Percentiles rank a stretch among this genome's conserved stretches.
These are phyloP conservation scores for Fusarium liriodendri DNA, from an alignment of 2,329 filamentous ascomycete species.

Conservation along the genomic window DNA sequence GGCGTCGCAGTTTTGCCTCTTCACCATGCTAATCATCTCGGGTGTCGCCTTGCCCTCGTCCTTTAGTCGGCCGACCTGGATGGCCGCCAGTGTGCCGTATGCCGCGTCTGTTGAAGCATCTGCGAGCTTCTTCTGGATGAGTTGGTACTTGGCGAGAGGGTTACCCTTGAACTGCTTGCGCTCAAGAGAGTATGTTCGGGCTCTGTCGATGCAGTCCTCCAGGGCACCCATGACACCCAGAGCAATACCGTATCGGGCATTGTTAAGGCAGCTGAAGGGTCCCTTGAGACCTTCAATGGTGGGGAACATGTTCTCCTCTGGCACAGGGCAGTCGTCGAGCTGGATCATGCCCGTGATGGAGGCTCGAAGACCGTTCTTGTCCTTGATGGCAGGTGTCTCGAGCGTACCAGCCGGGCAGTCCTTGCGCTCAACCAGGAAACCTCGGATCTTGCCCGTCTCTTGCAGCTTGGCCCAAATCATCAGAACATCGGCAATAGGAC, in stretches of 20 bases:
- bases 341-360: slow-evolving; percentile 99
- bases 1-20: slow-evolving; percentile 96
- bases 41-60: slow-evolving; percentile 88
- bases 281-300: slow-evolving; percentile 87
- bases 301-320: slow-evolving; percentile 93
- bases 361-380: slow-evolving; percentile 94
- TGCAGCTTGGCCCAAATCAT: slow-evolving; percentile 94
- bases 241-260: slow-evolving; percentile 91
- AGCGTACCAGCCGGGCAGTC: slow-evolving; percentile 89
- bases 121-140: slow-evolving; percentile 97
- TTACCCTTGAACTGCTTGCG: slow-evolving; percentile 97
- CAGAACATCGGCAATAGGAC: slow-evolving; percentile 85
- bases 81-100: slow-evolving; percentile 88
- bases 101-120: slow-evolving; percentile 92
- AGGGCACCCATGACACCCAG: slow-evolving; percentile 94
- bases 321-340: slow-evolving; percentile 89
- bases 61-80: slow-evolving; percentile 93
- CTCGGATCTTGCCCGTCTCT: slow-evolving; percentile 91
- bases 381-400: slow-evolving; percentile 90
- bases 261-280: slow-evolving; percentile 95
- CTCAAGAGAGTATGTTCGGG: slow-evolving; percentile 89
- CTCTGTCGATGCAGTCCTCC: slow-evolving; percentile 87
- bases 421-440: slow-evolving; percentile 88
- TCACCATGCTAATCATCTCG: slow-evolving; percentile 98
- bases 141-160: slow-evolving; percentile 93